phyloP scores from a whole-genome alignment of 2,329 filamentous ascomycete genomes.

The Penicillium sp. region DNA sequence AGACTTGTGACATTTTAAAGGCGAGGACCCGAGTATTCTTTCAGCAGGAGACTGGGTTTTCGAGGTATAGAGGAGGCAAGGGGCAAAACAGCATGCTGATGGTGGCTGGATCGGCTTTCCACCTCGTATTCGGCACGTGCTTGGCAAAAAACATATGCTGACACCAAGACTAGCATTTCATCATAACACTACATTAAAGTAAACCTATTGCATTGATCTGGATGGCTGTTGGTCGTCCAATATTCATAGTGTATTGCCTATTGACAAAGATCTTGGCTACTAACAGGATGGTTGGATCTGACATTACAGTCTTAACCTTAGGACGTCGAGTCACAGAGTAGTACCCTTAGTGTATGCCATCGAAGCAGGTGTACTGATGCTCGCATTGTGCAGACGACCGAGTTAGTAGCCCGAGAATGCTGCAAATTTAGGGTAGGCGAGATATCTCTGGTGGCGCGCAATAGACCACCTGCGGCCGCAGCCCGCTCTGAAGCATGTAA shows the following conservation, averaged over 20 bases:
- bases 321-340: too few relatives aligned
- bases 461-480: neutral
- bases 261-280: too few relatives aligned
- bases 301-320: too few relatives aligned
- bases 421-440: neutral
- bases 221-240: neutral
- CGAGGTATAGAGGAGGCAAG: neutral
- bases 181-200: neutral
- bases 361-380: too few relatives aligned
- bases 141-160: neutral
- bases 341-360: too few relatives aligned
- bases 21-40: neutral
- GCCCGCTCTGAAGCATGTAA: neutral
- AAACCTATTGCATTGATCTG: neutral
- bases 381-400: neutral
- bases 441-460: neutral
- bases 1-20: slow-evolving; percentile 20
- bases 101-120: slow-evolving; percentile 64
- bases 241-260: neutral
- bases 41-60: neutral
- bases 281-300: too few relatives aligned
- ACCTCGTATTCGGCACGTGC: neutral
- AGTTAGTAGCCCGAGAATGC: neutral
- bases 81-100: slow-evolving; percentile 55
- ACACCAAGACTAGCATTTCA: neutral